Conservation (phyloP, 345 rosid species). For the Lepidium africanum region DNA sequence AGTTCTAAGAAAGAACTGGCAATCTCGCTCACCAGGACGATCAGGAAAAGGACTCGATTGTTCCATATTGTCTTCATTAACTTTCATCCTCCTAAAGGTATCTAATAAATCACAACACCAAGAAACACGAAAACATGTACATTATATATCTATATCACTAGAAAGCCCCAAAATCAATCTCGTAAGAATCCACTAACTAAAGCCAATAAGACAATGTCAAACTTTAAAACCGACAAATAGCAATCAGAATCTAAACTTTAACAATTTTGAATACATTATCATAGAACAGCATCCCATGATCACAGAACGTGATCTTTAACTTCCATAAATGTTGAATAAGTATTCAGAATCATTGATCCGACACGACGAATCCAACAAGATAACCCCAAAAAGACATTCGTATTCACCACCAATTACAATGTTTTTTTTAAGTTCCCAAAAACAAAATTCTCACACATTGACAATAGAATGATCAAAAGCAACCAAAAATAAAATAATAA, state of each 20-base stretch:
- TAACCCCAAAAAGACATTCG: constrained; percentile 5
- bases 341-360: constrained; percentile 16
- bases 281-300: constrained; percentile 2
- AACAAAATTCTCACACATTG: not conserved
- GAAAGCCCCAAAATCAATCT: not conserved
- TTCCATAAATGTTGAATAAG: not conserved
- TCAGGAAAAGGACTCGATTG: constrained; percentile 51
- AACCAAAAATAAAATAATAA: not conserved
- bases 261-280: not conserved
- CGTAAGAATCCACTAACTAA: not conserved
- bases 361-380: constrained; percentile 14
- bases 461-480: constrained; percentile 3
- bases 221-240: not conserved
- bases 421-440: not conserved
- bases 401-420: not conserved
- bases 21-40: constrained; percentile 75
- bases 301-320: not conserved
- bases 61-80: constrained; percentile 40
- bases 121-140: not conserved
- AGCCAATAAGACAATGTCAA: constrained; percentile 15
- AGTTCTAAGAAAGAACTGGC: constrained; percentile 54
- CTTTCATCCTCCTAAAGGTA: constrained; percentile 44
- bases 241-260: constrained; percentile 9
- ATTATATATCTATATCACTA: not conserved
- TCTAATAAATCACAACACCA: constrained; percentile 27